phyloP scores from a whole-genome alignment of 306 rosid genomes.

The Vachellia pachyceras region DNA sequence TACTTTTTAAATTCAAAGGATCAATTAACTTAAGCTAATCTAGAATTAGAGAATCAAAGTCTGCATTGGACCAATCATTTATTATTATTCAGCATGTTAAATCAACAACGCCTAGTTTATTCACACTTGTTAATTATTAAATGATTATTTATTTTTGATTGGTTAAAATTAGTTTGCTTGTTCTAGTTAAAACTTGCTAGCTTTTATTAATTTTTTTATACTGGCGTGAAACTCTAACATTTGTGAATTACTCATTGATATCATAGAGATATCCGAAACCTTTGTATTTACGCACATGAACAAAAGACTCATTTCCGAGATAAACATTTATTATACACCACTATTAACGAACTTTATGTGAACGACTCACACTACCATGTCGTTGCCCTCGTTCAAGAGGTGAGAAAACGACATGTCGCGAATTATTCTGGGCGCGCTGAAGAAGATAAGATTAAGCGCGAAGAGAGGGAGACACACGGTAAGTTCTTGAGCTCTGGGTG shows the following conservation, averaged over 20 bases:
- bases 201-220: not conserved
- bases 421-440: not conserved
- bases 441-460: slow-evolving; percentile 38
- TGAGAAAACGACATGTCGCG: slow-evolving; percentile 18
- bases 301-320: not conserved
- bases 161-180: not conserved
- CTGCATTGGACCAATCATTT: no score
- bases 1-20: no score
- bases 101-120: not conserved
- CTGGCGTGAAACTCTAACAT: not conserved
- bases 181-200: not conserved
- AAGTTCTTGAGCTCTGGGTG: not conserved
- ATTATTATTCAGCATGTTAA: no score
- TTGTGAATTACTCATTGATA: not conserved
- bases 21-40: no score
- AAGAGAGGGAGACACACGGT: not conserved
- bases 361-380: not conserved
- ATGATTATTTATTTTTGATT: not conserved
- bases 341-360: not conserved
- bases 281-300: no score
- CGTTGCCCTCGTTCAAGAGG: not conserved
- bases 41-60: no score
- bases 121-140: not conserved
- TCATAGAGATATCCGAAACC: not conserved
- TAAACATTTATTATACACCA: no score